Conservation (phyloP, 495 filamentous ascomycete species). For the Platismatia glauca region DNA sequence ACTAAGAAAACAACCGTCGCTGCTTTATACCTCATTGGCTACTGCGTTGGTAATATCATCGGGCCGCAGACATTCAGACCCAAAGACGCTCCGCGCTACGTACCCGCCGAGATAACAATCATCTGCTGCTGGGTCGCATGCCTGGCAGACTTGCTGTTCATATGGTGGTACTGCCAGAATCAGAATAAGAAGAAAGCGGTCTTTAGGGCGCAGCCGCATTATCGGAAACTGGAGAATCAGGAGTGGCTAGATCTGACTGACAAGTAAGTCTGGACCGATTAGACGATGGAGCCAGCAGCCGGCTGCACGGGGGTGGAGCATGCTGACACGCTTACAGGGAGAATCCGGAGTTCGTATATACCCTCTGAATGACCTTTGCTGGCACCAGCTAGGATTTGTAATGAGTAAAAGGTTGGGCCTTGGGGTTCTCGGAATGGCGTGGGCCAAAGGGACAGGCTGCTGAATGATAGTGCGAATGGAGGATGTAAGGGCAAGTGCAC, state of each 20-base stretch:
- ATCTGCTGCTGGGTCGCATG: conserved; percentile 54
- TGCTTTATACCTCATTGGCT: conserved; percentile 59
- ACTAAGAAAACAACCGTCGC: conserved; percentile 70
- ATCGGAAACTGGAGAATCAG: conserved; percentile 59
- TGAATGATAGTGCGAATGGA: not conserved
- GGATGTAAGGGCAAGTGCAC: not conserved
- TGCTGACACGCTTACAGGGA: conserved; percentile 20
- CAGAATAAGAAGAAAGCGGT: conserved; percentile 54
- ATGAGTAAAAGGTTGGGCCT: not conserved
- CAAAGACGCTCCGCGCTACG: conserved; percentile 50
- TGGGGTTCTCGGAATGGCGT: not conserved
- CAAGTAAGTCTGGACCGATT: conserved; percentile 9
- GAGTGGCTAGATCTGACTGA: conserved; percentile 56
- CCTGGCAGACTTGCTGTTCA: conserved; percentile 48
- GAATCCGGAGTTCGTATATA: conserved; percentile 37
- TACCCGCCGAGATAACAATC: conserved; percentile 60
- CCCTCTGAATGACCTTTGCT: conserved; percentile 11
- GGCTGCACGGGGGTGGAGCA: not conserved
- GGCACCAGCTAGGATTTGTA: not conserved
- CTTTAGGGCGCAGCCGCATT: conserved; percentile 45
- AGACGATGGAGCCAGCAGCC: not conserved
- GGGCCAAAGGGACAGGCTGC: not conserved
- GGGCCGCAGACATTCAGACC: conserved; percentile 53
- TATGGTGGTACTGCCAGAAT: conserved; percentile 50
- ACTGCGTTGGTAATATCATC: conserved; percentile 53